Percentiles rank a stretch among this genome's conserved stretches.
Conservation (phyloP, 495 filamentous ascomycete species). For the Elaphomyces granulatus region DNA sequence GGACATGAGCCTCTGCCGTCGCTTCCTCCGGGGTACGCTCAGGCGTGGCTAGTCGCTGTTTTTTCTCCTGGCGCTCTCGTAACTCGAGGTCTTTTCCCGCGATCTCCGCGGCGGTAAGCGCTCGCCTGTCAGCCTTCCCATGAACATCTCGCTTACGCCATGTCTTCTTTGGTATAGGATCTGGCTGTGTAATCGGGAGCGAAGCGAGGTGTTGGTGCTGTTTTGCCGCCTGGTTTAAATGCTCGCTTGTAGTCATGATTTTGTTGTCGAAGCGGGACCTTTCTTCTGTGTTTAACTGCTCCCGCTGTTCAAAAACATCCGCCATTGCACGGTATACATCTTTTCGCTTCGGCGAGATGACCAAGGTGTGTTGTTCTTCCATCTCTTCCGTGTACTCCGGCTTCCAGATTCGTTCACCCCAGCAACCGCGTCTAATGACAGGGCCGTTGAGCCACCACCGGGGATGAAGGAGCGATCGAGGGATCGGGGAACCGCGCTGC, state of each 20-base stretch:
- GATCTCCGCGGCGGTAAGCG: not conserved
- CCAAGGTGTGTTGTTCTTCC: not conserved
- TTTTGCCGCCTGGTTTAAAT: not conserved
- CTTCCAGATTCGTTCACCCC: not conserved
- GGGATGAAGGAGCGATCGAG: not conserved
- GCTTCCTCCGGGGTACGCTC: not conserved
- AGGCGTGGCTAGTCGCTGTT: not conserved
- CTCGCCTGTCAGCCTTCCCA: not conserved
- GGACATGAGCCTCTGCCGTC: not conserved
- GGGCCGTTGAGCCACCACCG: constrained; percentile 1
- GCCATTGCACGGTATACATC: not conserved
- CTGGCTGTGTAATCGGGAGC: not conserved
- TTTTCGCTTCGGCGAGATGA: not conserved
- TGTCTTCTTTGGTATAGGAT: not conserved
- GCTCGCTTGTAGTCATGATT: not conserved
- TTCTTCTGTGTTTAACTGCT: not conserved
- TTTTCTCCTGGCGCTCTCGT: not conserved
- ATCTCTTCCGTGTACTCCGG: not conserved
- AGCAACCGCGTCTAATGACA: not conserved
- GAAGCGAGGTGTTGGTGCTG: not conserved
- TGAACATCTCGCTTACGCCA: not conserved
- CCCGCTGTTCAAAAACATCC: not conserved
- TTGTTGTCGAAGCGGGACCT: not conserved
- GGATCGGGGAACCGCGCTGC: not conserved
- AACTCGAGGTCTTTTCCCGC: not conserved